These are phyloP conservation scores for Trichomonas tenax DNA, from an alignment of 208 protist genomes.

Conservation along the genomic window DNA sequence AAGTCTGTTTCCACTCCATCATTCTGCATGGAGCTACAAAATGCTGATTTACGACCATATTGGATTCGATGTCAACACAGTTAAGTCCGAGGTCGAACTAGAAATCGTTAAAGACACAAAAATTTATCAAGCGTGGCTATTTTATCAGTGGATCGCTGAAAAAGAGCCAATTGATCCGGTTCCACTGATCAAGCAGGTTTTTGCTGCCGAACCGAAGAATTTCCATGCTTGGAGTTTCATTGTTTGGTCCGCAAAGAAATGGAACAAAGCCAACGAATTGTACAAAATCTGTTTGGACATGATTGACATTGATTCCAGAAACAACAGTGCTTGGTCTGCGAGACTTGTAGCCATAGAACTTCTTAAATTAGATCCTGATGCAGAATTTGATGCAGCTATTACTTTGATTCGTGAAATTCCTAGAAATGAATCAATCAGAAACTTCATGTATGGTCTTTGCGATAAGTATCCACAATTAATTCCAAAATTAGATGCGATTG, in stretches of 20 bases:
- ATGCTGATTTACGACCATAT: not conserved
- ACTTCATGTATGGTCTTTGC: not conserved
- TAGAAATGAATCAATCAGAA: not conserved
- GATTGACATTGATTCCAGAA: not conserved
- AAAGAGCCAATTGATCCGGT: not conserved
- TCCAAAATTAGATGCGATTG: not conserved
- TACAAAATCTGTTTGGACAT: not conserved
- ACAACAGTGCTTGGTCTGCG: not conserved
- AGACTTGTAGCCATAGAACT: not conserved
- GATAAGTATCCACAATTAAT: not conserved
- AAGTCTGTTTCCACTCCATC: not conserved
- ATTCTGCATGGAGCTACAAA: not conserved
- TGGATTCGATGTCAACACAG: not conserved
- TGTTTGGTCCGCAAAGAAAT: not conserved
- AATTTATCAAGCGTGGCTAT: not conserved
- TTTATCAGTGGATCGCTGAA: not conserved
- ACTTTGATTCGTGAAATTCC: not conserved
- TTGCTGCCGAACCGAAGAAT: not conserved
- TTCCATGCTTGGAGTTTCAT: conserved; percentile 8
- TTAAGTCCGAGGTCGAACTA: not conserved
- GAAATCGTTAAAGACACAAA: not conserved
- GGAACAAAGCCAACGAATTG: not conserved
- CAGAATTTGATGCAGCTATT: not conserved
- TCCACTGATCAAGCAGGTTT: not conserved
- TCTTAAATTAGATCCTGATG: not conserved